Base-by-base conservation (phyloP, 768 basidiomycete genomes). In the Trametes cubensis region DNA sequence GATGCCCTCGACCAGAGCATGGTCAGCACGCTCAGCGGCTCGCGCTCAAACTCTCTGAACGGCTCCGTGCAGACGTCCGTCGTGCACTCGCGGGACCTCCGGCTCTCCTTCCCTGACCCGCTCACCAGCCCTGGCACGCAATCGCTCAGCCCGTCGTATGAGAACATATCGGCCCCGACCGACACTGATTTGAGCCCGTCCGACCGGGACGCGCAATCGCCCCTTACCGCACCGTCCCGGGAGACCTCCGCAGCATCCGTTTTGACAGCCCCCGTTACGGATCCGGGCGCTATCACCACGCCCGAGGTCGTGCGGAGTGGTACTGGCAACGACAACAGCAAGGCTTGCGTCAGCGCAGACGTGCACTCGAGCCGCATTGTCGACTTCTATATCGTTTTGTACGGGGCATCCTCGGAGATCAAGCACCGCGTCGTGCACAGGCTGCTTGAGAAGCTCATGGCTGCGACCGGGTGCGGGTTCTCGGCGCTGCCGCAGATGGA, bases 81-180 rank as follows among this genome's bases (percentile, higher is more conserved):
- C 61, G 73, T 81, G 58, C 87, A 87, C 61, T 75, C 85, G 52
- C 87, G 86, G 73, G 89, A 91, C 76, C 81, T 92, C 63, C 84
- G 88, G 67, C 74, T 92, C 60, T 92, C 90, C 38, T 93, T 93
- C 76, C 90, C 90, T 41, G 90, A 93, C 75, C 90, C 90, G 62
- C 81, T 92, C 70, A 86, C 85, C 58, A 64, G 48, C 49, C 88
- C 88, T 56, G 81, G 79, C 63, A 81, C 85, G 74, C 84, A 89
- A 60, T 76, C 83, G 53, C 69, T 76, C 51, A 80, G 79, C 72
- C 79, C 81, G 62, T 85, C 87, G 38, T 85, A 82, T 70, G 83
- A 86, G 64, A 79, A 83, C 39, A 67, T 78, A 49, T 77, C 81
- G 59, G 73, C 75, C 52, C 73, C 76, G 55, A 71, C 78, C 63